phyloP scores from a whole-genome alignment of 1,284 basidiomycete species.

The Rhodotorula sp. region DNA sequence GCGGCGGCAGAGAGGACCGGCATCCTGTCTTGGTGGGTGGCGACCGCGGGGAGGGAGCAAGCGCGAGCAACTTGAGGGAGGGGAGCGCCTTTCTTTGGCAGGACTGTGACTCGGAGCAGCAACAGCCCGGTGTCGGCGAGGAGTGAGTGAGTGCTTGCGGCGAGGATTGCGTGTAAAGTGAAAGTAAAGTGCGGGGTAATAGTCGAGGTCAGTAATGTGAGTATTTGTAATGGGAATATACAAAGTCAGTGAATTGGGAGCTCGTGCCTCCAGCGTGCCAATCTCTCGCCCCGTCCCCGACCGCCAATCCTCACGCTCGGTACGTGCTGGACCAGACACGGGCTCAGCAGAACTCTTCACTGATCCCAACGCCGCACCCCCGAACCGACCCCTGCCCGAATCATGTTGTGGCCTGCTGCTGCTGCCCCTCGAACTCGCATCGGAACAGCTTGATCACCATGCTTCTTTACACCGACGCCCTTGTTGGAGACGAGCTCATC shows the following conservation, averaged over 20 bases:
- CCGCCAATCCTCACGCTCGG: background rate
- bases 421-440: background rate
- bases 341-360: too few species aligned
- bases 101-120: background rate
- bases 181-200: background rate
- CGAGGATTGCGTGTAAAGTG: too few species aligned
- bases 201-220: background rate
- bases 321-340: background rate
- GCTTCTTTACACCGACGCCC: slow-evolving; percentile 70
- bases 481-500: slow-evolving; percentile 89
- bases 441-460: slow-evolving; percentile 53
- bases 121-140: background rate
- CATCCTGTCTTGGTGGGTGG: slow-evolving; percentile 1
- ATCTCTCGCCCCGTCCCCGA: background rate
- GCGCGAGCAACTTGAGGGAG: background rate
- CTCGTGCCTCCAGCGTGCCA: background rate
- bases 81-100: too few species aligned
- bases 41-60: background rate
- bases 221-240: background rate
- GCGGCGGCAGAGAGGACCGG: slow-evolving; percentile 17
- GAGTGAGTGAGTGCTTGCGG: too few species aligned
- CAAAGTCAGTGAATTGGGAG: background rate
- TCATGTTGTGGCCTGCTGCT: too few species aligned
- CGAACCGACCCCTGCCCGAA: too few species aligned
- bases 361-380: too few species aligned